Evolutionary conservation across 306 rosid genomes (phyloP), one percentile per base, ranked within the genome.

Genomic region (Pachyrhizus erosus): DNA sequence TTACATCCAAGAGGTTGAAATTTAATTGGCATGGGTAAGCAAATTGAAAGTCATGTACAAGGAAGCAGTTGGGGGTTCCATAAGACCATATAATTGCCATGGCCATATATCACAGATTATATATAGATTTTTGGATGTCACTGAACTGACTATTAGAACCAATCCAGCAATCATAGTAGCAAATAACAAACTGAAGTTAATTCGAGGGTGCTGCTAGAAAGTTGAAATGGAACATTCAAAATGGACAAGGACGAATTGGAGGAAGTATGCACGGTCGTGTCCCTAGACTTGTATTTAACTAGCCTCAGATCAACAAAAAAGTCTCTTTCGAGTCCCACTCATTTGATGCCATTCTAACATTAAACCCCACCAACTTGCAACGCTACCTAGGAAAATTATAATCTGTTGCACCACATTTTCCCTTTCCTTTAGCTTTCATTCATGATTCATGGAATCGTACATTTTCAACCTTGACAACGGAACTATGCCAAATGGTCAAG

Each of bases 351-450:
- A 70, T 77, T 68, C 62, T 33, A 51, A 70, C 72, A 64, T 45
- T 77, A 57, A 76, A 65, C 80, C 76, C 76, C 72, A 64, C 76
- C 20, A 57, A 34, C 3, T 70, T 37, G 82, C 20, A 80, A 60
- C 11, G 17, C 72, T 79, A 57, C 10, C 42, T 49, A 27, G 51
- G 21, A 23, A 73, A 77, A 71, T 73, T 77, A 77, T 76, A 54
- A 77, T 54, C 57, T 77, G 80, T 64, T 31, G 58, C 80, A 70
- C 54, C 88, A 49, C 43, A 52, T 57, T 79, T 78, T 65, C n/a
- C 27, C 67, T 73, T 64, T 77, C 48, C 72, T 10, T 80, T 61
- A 55, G 66, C 71, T 81, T 81, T 71, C 86, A 71, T 81, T 71
- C 86, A 71, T 77, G 77, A 77, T 77, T 71, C 80, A 64, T 61